Base-by-base conservation (phyloP, 2,329 filamentous ascomycete genomes). In the Arthrocladium fulminans region DNA sequence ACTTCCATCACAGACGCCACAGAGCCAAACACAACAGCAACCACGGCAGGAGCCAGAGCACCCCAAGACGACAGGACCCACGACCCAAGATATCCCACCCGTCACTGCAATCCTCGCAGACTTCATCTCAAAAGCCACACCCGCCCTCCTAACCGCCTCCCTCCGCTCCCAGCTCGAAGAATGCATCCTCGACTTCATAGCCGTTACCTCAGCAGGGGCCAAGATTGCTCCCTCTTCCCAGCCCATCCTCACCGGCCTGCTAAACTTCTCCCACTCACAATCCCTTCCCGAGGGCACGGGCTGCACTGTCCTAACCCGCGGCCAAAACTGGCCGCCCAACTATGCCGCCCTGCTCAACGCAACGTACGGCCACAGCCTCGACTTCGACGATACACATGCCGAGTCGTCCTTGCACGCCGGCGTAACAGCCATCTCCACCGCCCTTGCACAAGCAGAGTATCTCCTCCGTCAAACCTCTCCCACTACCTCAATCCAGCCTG, bases 361-460 rank as follows among this genome's bases (percentile, higher is more conserved):
- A 3, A 61, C 67, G 1, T 63, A 71, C 29, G 65, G 64, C 7
- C 70, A 72, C 56, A 66, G 64, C 2, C 59, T 70, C 43, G 69
- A 72, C 53, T 71, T 71, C 54, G 69, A 72, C 54, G 69, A 73
- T 53, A 72, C 69, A 2, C 66, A 69, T 49, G 67, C 67, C 2
- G 54, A 60, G 2, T 67, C 66, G 1, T 66, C 67, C 13, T 56
- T 71, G 13, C 69, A 72, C 51, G 62, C 67, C 0, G 69, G 69
- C 23, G 63, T 67, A 0, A 67, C 67, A 0, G 59, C 67, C 13
- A 66, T 59, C 32, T 49, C 50, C 2, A 54, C 55, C 13, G 56
- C 51, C 0, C 54, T 67, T 35, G 59, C 63, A 9, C 58, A 62
- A 48, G 60, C 61, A 1, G 64, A 67, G 47, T 13, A 59, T 2